Conservation (phyloP, 768 basidiomycete genomes). For the Asterophora lycoperdoides region DNA sequence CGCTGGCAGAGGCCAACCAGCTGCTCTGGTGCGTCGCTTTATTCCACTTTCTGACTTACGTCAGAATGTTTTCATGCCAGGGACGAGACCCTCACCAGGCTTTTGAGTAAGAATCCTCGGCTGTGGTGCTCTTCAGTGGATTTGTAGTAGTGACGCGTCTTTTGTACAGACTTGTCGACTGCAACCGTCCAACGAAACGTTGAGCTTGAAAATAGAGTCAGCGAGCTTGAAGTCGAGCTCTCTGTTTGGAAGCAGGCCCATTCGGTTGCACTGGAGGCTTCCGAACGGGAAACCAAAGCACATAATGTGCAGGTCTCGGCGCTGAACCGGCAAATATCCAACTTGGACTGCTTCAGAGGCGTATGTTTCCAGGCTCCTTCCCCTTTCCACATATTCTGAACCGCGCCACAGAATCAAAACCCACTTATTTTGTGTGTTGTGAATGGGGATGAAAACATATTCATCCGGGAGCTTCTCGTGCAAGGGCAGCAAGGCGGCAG, state of each 20-base stretch:
- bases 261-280: constrained; percentile 54
- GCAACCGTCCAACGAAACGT: constrained; percentile 59
- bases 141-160: constrained; percentile 6
- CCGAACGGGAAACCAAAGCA: constrained; percentile 58
- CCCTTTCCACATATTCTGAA: constrained; percentile 1
- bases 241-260: constrained; percentile 71
- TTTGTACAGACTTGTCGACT: constrained; percentile 51
- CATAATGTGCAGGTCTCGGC: constrained; percentile 65
- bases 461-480: constrained; percentile 51
- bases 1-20: constrained; percentile 55
- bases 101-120: constrained; percentile 44
- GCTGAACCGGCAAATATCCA: constrained; percentile 61
- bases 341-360: constrained; percentile 49
- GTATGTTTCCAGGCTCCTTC: background rate
- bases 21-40: constrained; percentile 54
- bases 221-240: constrained; percentile 67
- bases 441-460: constrained; percentile 69
- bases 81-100: constrained; percentile 62
- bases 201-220: constrained; percentile 59
- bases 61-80: constrained; percentile 30
- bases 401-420: constrained; percentile 46
- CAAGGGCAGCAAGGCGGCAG: constrained; percentile 67
- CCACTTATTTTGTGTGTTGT: constrained; percentile 72
- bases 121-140: background rate
- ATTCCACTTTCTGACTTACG: constrained; percentile 13